These are phyloP conservation scores for Acanthamoeba sp. DNA, from an alignment of 208 protist genomes.

Conservation along the genomic window DNA sequence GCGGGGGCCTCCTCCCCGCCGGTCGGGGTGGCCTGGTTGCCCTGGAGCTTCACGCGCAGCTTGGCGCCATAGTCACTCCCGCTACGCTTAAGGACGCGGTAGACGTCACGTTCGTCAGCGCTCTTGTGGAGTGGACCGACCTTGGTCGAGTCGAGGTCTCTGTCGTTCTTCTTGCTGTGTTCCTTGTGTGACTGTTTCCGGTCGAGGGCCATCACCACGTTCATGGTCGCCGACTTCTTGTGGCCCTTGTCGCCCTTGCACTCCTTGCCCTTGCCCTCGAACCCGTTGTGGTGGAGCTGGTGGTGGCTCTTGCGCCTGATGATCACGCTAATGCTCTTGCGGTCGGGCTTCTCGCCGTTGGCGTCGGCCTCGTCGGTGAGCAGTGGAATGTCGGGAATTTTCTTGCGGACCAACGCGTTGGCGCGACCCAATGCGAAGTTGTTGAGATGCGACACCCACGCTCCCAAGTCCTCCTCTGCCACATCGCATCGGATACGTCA, in stretches of 20 bases:
- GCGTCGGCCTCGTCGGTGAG: background rate
- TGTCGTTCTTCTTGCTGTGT: background rate
- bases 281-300: background rate
- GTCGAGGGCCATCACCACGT: background rate
- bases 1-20: no score
- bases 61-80: conserved; percentile 28
- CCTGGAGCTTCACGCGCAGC: background rate
- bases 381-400: background rate
- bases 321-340: background rate
- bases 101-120: background rate
- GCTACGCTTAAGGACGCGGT: conserved; percentile 6
- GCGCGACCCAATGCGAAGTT: conserved; percentile 3
- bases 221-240: conserved; percentile 3
- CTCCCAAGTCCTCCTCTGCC: conserved; percentile 5
- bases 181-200: background rate
- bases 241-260: background rate
- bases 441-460: conserved; percentile 50
- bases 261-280: conserved; percentile 18
- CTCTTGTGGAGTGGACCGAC: background rate
- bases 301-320: background rate
- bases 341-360: background rate
- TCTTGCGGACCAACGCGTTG: background rate
- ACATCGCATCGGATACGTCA: no score
- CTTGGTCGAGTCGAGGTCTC: background rate
- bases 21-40: background rate